Evolutionary conservation across 768 basidiomycete species (phyloP), one percentile per base, ranked within the genome.

Genomic region (Amanita muscaria): DNA sequence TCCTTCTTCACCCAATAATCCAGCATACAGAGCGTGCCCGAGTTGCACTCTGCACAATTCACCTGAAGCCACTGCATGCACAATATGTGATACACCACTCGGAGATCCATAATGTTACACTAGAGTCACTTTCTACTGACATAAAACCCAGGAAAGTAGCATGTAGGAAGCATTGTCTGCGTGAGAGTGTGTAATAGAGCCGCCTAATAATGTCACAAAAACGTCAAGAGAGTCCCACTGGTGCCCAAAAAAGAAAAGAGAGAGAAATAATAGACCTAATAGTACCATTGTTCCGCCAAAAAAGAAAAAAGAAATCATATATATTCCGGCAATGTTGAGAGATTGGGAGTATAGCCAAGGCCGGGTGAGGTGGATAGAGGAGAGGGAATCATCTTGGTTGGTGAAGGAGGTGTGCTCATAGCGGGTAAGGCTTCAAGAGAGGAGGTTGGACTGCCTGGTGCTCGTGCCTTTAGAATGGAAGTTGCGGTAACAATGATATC

Each of bases 401-500:
- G 14, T 16, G 29, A 5, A 16, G 46, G 46, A 9, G 39, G 34
- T 25, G 25, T 47, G 16, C 21, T 40, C 25, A 15, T 29, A n/a
- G 46, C 5, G n/a, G 38, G 46, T 21, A 41, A 41, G 10, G 31
- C 18, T 18, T 48, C 40, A n/a, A 42, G 41, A 14, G 38, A 27
- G 29, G 41, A 41, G 22, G 42, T 40, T 47, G 53, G 49, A 43
- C 52, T 57, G 40, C 46, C 52, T 24, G 68, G 60, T 40, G 66
- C 64, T 46, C 67, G 64, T 23, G 68, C 63, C 55, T 67, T 72
- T 19, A 74, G 60, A 45, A 74, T 70, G 9, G 68, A 69, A 24
- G 70, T 70, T 31, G 86, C 84, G 3, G 84, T 79, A 55, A 83
- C 79, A 54, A 88, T 71, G 51, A 88, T 84, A 53, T 88, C 85